Evolutionary conservation across 345 rosid species (phyloP).

Genomic region (Combretum micranthum): DNA sequence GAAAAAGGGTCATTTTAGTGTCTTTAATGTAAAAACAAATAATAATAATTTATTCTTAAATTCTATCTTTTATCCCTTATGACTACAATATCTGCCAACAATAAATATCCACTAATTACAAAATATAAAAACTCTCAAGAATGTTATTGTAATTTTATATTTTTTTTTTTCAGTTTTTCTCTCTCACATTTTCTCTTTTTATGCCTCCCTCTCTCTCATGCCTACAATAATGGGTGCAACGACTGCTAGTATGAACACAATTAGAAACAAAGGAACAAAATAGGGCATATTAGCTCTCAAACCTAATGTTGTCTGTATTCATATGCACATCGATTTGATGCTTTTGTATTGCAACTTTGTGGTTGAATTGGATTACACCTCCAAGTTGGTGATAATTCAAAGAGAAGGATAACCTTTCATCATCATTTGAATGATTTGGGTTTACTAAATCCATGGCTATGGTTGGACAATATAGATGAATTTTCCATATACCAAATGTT

Average conservation of each 20-base stretch:
- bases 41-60: too few species aligned
- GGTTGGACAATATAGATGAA: constrained; percentile 71
- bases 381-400: constrained; percentile 81
- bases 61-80: too few species aligned
- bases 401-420: constrained; percentile 65
- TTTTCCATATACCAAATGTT: constrained; percentile 71
- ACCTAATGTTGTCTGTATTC: constrained; percentile 80
- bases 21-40: too few species aligned
- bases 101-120: too few species aligned
- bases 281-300: neutral
- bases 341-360: constrained; percentile 41
- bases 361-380: constrained; percentile 75
- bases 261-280: neutral
- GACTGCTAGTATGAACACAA: neutral
- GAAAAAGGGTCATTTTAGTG: too few species aligned
- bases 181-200: too few species aligned
- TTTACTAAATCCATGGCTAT: constrained; percentile 68
- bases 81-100: too few species aligned
- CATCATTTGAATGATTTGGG: constrained; percentile 35
- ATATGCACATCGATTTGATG: constrained; percentile 55
- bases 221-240: too few species aligned
- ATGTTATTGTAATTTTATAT: too few species aligned
- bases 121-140: too few species aligned
- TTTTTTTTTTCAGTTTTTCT: too few species aligned
- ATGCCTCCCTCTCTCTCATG: too few species aligned